Base-by-base conservation (phyloP, 805 yeast species). In the Lipomyces kockii region DNA sequence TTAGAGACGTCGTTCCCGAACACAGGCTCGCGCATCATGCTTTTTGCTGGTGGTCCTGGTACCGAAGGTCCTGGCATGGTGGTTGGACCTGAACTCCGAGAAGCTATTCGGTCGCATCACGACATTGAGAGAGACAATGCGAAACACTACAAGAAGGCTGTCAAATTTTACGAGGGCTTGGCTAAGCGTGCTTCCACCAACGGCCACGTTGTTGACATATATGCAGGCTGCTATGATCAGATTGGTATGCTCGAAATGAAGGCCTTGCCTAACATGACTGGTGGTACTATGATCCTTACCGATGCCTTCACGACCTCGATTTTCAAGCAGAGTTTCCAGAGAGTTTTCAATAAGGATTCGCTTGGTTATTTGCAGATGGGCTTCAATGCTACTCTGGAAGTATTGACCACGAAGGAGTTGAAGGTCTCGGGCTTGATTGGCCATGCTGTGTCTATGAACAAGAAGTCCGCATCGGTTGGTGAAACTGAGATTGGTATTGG, bases 201-300 rank as follows among this genome's bases (percentile, higher is more conserved):
- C 71, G 90, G 92, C 17, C 97, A 91, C 75, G 86, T 94, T 35
- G 87, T 93, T 67, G 97, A 93, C 78, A 86, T 93, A 59, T 92
- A 91, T 80, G 97, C 97, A 37, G 97, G 98, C 70, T 91, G 97
- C 81, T 92, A 91, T 78, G 98, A 93, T 81, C 98, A 93, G 83
- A 89, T 92, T 67, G 98, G 98, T 77, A 86, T 93, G 83, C 88
- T 87, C 74, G 98, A 93, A 81, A 93, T 93, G 98, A 90, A 92
- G 80, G 83, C 88, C 66, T 81, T 94, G 71, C 86, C 96, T 66
- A 89, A 90, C 79, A 83, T 86, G 73, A 92, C 97, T 8, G 98
- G 98, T 71, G 98, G 98, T 80, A 89, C 89, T 27, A 80, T 94
- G 68, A 86, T 94, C 54, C 86, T 93, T 74, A 85, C 97, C 2